A percentile compares a stretch with the other conserved stretches of the same genome.
Conservation (phyloP, 192 early-diverging fungal genomes). For the Rhizophagus sp. region DNA sequence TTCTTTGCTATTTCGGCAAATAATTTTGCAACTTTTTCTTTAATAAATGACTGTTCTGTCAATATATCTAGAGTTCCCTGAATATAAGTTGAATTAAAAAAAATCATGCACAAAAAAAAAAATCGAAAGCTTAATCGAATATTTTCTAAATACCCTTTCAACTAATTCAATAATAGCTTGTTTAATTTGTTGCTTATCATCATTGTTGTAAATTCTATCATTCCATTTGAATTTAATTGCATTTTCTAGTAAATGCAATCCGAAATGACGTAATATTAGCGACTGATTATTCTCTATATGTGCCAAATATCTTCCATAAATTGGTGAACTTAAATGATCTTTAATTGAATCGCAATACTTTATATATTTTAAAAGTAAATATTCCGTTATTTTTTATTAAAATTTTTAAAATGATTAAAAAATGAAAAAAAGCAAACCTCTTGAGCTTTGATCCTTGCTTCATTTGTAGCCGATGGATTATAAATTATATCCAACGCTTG, state of each 20-base stretch:
- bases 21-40: conserved; percentile 59
- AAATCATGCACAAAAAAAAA: not conserved
- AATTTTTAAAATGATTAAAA: not conserved
- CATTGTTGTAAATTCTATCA: conserved; percentile 38
- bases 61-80: conserved; percentile 43
- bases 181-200: conserved; percentile 41
- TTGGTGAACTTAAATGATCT: conserved; percentile 40
- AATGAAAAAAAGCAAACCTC: conserved; percentile 37
- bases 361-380: not conserved
- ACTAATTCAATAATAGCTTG: conserved; percentile 43
- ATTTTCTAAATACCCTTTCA: conserved; percentile 32
- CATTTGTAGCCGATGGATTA: conserved; percentile 41
- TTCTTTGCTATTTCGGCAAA: conserved; percentile 64
- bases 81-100: conserved; percentile 14
- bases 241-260: conserved; percentile 59
- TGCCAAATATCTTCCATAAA: conserved; percentile 60
- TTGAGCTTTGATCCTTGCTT: conserved; percentile 45
- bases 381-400: not conserved
- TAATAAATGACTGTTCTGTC: conserved; percentile 50
- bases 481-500: conserved; percentile 51
- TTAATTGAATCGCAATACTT: conserved; percentile 57
- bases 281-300: conserved; percentile 48
- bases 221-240: conserved; percentile 58
- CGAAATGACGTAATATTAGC: conserved; percentile 59
- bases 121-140: not conserved